A percentile compares a stretch with the other conserved stretches of the same genome.
Evolutionary conservation across 345 rosid genomes (phyloP).

Genomic region (Passiflora organensis): DNA sequence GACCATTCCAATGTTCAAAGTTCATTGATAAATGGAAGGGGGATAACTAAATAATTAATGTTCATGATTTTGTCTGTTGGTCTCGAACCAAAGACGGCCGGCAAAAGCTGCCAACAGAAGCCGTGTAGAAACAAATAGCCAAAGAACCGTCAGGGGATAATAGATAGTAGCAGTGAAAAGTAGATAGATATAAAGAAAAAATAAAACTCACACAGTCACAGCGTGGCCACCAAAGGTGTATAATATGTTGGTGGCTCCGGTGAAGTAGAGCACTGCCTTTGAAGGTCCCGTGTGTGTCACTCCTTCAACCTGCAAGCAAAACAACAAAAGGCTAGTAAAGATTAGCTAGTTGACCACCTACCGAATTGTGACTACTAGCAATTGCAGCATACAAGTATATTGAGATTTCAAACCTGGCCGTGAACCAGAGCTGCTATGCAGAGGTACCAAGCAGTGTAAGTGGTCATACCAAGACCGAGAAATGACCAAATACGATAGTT

Average conservation of each 20-base stretch:
- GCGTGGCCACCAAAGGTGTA: constrained; percentile 99
- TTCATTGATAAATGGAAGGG: constrained; percentile 10
- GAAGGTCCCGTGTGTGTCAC: constrained; percentile 76
- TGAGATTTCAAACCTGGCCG: constrained; percentile 98
- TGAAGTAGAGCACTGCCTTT: constrained; percentile 83
- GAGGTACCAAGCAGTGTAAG: constrained; percentile 99
- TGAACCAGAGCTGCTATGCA: constrained; percentile 70
- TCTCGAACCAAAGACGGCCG: constrained; percentile 44
- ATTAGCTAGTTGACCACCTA: constrained; percentile 1
- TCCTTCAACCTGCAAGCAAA: constrained; percentile 47
- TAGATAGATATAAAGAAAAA: too few species aligned
- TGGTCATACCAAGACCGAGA: constrained; percentile 97
- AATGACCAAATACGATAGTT: constrained; percentile 99
- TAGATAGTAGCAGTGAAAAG: not conserved
- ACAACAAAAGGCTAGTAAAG: too few species aligned
- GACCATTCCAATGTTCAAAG: constrained; percentile 19
- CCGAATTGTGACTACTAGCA: not conserved
- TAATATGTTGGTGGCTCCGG: constrained; percentile 97
- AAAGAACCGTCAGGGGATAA: not conserved
- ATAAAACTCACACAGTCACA: constrained; percentile 82
- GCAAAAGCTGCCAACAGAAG: constrained; percentile 93
- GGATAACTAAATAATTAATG: constrained; percentile 3
- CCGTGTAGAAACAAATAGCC: constrained; percentile 48
- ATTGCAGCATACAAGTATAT: too few species aligned
- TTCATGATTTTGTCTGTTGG: constrained; percentile 43